These are phyloP conservation scores for Aurantiochytrium sp. DNA, from an alignment of 108 stramenopile genomes.

Conservation along the genomic window DNA sequence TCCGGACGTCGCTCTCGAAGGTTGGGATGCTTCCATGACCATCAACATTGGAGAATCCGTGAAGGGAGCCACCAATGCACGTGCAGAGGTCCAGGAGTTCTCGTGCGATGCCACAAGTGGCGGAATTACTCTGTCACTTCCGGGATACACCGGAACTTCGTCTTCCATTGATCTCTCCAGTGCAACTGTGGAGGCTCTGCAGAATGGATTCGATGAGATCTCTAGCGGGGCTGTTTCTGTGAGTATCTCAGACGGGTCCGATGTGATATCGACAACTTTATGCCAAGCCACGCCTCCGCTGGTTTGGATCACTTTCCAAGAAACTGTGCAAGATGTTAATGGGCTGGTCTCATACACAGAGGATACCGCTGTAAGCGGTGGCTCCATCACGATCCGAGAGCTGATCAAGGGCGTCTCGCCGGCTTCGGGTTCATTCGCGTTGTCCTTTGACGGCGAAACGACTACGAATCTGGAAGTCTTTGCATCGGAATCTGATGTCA, in stretches of 20 bases:
- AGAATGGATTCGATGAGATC: not conserved
- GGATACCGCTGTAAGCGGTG: not conserved
- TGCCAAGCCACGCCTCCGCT: not conserved
- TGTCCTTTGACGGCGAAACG: conserved; percentile 28
- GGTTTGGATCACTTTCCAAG: conserved; percentile 29
- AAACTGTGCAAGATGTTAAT: conserved; percentile 26
- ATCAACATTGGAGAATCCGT: conserved; percentile 7
- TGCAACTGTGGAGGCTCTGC: not conserved
- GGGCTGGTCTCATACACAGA: not conserved
- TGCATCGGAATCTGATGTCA: conserved; percentile 46
- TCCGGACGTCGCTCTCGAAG: not conserved
- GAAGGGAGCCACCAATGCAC: conserved; percentile 58
- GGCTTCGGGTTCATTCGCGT: conserved; percentile 44
- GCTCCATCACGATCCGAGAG: not conserved
- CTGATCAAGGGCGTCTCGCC: not conserved
- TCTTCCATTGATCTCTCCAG: not conserved
- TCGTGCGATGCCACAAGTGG: conserved; percentile 33
- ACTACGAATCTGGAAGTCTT: conserved; percentile 42
- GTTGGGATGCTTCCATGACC: not conserved
- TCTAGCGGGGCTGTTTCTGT: not conserved
- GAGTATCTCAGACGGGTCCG: not conserved
- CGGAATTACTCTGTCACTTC: not conserved
- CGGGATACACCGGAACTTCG: not conserved
- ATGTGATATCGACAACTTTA: not conserved
- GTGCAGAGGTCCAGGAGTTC: conserved; percentile 50